Evolutionary conservation across 202 grass and related monocot species (phyloP).

Genomic region (Brachypodium distachyon): DNA sequence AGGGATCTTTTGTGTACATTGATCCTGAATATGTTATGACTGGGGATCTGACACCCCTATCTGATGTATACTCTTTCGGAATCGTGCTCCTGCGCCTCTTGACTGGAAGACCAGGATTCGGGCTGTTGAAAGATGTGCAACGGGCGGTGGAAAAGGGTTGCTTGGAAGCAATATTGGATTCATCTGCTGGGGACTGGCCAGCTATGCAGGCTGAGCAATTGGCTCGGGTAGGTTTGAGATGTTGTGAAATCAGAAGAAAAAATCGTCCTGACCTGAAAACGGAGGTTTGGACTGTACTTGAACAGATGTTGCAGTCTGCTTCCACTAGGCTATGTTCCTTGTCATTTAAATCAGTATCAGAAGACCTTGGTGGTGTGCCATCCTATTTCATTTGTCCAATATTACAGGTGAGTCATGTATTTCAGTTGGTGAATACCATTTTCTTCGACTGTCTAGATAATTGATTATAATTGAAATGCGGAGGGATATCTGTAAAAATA

Average conservation of each 20-base stretch:
- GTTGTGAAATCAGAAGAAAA: slow-evolving; percentile 64
- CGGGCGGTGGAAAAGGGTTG: slow-evolving; percentile 36
- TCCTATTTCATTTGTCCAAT: slow-evolving; percentile 56
- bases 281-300: slow-evolving; percentile 61
- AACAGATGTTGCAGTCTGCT: slow-evolving; percentile 43
- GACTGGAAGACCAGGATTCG: slow-evolving; percentile 56
- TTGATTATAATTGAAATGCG: not conserved
- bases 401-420: slow-evolving; percentile 29
- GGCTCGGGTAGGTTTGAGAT: slow-evolving; percentile 45
- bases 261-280: slow-evolving; percentile 44
- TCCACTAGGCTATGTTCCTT: slow-evolving; percentile 15
- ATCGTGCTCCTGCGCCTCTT: slow-evolving; percentile 49
- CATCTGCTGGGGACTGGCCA: slow-evolving; percentile 57
- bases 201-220: slow-evolving; percentile 46
- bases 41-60: slow-evolving; percentile 49
- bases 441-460: not conserved
- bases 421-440: not conserved
- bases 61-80: slow-evolving; percentile 64
- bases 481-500: not conserved
- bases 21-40: slow-evolving; percentile 57
- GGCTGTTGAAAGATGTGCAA: slow-evolving; percentile 46
- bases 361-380: slow-evolving; percentile 25
- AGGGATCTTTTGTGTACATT: slow-evolving; percentile 61
- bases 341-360: slow-evolving; percentile 52
- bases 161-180: slow-evolving; percentile 54